Base-by-base conservation (phyloP, 306 rosid species). In the Corylus americana region DNA sequence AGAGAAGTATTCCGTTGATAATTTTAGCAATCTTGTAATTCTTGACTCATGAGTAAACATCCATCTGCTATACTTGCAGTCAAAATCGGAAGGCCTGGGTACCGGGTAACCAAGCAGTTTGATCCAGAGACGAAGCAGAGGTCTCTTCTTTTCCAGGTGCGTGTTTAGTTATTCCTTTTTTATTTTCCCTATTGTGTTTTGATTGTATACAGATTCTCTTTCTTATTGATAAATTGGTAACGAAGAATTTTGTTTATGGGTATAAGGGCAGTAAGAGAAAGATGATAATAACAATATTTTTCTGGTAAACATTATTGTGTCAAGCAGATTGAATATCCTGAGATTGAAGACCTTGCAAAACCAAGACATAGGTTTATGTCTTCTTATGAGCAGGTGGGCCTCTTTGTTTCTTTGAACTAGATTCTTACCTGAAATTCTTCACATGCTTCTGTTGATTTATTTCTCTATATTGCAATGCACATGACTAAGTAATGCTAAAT, bases 351-450 rank as follows among this genome's bases (percentile, higher is more conserved):
- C 84, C 89, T 86, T 8, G 76, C 91, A 2, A 95, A 90, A 87
- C 98, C 98, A 11, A 91, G 98, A 78, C 98, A 95, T 76, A 88
- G 97, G 7, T 92, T 95, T 85, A 92, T 95, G 98, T 95, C 98
- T 66, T 95, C 98, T 63, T 95, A 91, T 55, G 98, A 95, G 83
- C 98, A 95, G 93, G 98, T 92, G 14, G 42, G 31, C 71, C 71
- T 47, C 55, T 76, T 20, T 13, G 63, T 80, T 42, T 42, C 45
- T 42, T 42, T 42, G 45, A 42, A 42, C 69, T 44, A 67, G 58
- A 68, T 37, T 1, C 20, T 37, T n/a, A 35, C 51, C 35, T 64
- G n/a, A 64, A 37, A 37, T 5, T 7, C 37, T 64, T 31, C 70
- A 35, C 70, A 35, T 35, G 11, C 25, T 64, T 37, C 45, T 35